Evolutionary conservation across 163 green algal genomes (phyloP).

Genomic region (Trebouxia gelatinosa): DNA sequence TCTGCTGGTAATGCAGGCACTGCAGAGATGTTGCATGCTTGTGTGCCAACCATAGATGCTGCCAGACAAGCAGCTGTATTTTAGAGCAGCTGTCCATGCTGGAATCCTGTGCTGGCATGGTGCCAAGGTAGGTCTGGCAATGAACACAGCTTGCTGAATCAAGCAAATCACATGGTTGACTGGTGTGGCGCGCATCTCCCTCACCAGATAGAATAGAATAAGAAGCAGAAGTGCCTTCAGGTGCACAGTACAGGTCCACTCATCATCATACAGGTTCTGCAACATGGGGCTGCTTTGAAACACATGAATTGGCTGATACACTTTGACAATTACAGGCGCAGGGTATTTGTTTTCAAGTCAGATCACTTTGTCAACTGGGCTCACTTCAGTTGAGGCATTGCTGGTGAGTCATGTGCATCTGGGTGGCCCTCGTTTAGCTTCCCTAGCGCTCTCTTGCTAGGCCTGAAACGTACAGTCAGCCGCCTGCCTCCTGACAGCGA

Average conservation of each 20-base stretch:
- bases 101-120: too few relatives aligned
- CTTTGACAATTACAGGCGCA: too few relatives aligned
- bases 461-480: conserved; percentile 19
- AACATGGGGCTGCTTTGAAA: not conserved
- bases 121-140: too few relatives aligned
- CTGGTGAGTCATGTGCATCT: conserved; percentile 22
- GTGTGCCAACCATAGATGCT: not conserved
- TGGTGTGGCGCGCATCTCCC: too few relatives aligned
- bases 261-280: not conserved
- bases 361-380: too few relatives aligned
- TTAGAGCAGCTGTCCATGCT: not conserved
- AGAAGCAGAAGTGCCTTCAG: too few relatives aligned
- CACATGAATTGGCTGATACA: not conserved
- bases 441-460: conserved; percentile 14
- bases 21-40: too few relatives aligned
- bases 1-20: too few relatives aligned
- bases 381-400: conserved; percentile 3
- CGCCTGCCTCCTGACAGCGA: not conserved
- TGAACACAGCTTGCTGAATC: too few relatives aligned
- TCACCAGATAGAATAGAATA: too few relatives aligned
- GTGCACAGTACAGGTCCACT: not conserved
- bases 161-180: too few relatives aligned
- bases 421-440: conserved; percentile 27
- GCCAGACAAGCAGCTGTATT: not conserved
- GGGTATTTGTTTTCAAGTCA: too few relatives aligned